Conservation (phyloP, 108 stramenopile genomes). For the Skeletonema costatum region DNA sequence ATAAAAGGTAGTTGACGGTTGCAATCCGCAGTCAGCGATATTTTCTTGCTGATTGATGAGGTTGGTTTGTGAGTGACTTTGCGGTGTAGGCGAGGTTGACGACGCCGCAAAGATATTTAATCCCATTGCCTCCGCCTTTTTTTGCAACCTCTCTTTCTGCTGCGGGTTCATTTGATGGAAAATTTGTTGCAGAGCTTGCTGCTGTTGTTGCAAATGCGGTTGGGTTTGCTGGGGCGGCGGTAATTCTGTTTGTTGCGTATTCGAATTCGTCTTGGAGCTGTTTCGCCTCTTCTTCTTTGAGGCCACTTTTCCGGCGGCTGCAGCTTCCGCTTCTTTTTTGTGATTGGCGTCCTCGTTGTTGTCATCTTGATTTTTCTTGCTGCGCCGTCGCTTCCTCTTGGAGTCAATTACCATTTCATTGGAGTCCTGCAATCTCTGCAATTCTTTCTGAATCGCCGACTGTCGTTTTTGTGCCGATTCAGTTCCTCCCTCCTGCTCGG, state of each 20-base stretch:
- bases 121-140: neutral
- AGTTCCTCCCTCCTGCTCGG: neutral
- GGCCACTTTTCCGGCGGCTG: no score
- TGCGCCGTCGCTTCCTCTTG: neutral
- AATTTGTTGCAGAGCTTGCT: neutral
- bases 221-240: neutral
- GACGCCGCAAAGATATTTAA: neutral
- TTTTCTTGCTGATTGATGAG: neutral
- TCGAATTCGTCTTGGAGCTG: neutral
- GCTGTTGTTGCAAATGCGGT: neutral
- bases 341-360: neutral
- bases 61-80: neutral
- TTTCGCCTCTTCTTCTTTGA: neutral
- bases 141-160: neutral
- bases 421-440: neutral
- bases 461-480: neutral
- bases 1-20: constrained; percentile 16
- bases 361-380: neutral
- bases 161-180: neutral
- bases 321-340: no score
- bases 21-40: constrained; percentile 17
- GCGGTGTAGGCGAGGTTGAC: neutral
- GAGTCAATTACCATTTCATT: neutral
- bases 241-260: neutral
- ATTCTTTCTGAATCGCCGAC: neutral